Evolutionary conservation across 1,284 basidiomycete genomes (phyloP).

Genomic region (Vanrija sp.): DNA sequence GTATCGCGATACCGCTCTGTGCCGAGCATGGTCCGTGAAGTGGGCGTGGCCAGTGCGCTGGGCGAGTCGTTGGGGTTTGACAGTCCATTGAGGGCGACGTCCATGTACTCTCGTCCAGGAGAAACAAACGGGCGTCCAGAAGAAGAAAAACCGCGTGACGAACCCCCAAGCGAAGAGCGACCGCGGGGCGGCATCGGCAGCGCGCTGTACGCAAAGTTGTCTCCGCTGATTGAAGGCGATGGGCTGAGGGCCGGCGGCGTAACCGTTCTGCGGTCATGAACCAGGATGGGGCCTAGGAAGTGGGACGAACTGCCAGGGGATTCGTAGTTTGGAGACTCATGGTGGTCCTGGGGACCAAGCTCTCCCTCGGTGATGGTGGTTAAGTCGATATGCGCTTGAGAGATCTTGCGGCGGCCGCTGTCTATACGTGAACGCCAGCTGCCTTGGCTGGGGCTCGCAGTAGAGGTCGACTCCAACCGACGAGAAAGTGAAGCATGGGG

Average conservation of each 20-base stretch:
- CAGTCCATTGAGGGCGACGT: slow-evolving; percentile 30
- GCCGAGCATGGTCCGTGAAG: slow-evolving; percentile 40
- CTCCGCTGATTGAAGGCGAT: slow-evolving; percentile 31
- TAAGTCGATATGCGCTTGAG: slow-evolving; percentile 28
- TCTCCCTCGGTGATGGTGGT: slow-evolving; percentile 24
- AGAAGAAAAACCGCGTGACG: neutral
- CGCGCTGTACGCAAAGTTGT: slow-evolving; percentile 18
- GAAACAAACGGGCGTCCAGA: neutral
- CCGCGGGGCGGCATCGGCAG: slow-evolving; percentile 1
- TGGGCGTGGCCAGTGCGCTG: slow-evolving; percentile 26
- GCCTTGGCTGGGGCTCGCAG: too few relatives aligned
- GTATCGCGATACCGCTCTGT: slow-evolving; percentile 44
- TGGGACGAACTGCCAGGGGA: neutral
- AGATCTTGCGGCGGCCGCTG: slow-evolving; percentile 16
- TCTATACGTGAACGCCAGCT: neutral
- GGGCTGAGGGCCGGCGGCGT: slow-evolving; percentile 29
- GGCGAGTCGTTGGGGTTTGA: slow-evolving; percentile 9
- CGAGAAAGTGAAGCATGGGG: neutral
- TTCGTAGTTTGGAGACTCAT: neutral
- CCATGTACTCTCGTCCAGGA: slow-evolving; percentile 38
- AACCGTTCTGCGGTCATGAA: neutral
- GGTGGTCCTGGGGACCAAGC: neutral
- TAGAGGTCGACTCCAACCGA: neutral
- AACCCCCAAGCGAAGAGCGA: neutral
- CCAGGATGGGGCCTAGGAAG: slow-evolving; percentile 11